Percentiles rank a stretch among this genome's conserved stretches.
Conservation (phyloP, 257 asterid genomes). For the Solanum rostratum region DNA sequence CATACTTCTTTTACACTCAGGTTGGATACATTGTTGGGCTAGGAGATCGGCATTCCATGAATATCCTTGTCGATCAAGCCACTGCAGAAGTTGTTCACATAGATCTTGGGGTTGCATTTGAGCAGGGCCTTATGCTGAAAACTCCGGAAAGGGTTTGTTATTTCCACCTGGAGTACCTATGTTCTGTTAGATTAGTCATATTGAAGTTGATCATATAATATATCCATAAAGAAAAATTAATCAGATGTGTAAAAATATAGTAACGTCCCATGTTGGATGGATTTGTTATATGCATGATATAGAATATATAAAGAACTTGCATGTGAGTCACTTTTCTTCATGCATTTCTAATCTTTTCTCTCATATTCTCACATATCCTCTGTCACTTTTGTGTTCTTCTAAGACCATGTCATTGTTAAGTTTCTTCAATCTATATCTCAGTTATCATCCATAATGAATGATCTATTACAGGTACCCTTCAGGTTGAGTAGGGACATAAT, state of each 20-base stretch:
- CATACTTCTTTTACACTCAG: slow-evolving; percentile 22
- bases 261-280: background rate
- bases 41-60: slow-evolving; percentile 97
- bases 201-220: background rate
- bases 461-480: slow-evolving; percentile 64
- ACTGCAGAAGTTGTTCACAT: slow-evolving; percentile 98
- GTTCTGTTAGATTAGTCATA: background rate
- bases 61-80: slow-evolving; percentile 84
- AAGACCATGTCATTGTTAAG: background rate
- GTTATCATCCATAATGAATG: background rate
- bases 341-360: background rate
- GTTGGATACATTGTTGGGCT: slow-evolving; percentile 98
- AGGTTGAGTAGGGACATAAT: slow-evolving; percentile 87
- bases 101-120: slow-evolving; percentile 98
- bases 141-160: slow-evolving; percentile 87
- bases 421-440: slow-evolving; percentile 4
- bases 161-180: background rate
- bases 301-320: background rate
- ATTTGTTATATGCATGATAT: background rate
- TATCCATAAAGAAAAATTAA: background rate
- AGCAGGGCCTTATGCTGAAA: slow-evolving; percentile 98
- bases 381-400: background rate
- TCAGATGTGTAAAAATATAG: background rate
- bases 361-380: background rate
- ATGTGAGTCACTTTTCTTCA: background rate